phyloP scores from a whole-genome alignment of 306 rosid genomes.

The Sindora glabra region DNA sequence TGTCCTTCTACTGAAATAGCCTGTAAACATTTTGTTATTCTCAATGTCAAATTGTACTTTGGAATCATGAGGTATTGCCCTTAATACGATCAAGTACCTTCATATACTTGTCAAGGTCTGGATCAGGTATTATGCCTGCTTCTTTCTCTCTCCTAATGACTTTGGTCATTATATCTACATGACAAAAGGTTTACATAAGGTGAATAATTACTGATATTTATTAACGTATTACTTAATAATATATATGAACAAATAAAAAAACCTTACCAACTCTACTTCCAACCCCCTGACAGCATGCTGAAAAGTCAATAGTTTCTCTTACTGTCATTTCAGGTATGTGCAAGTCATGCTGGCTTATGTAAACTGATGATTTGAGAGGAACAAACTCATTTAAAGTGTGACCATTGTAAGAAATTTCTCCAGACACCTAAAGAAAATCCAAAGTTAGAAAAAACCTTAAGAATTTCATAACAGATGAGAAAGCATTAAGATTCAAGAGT shows the following conservation, averaged over 20 bases:
- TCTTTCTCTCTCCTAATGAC: constrained; percentile 39
- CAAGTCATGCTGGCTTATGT: constrained; percentile 71
- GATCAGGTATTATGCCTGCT: constrained; percentile 46
- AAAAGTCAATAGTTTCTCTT: constrained; percentile 80
- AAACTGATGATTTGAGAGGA: constrained; percentile 68
- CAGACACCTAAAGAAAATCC: constrained; percentile 36
- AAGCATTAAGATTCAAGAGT: too few relatives aligned
- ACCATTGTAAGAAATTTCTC: constrained; percentile 65
- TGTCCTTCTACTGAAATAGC: constrained; percentile 60
- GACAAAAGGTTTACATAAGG: neutral
- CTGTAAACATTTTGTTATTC: constrained; percentile 32
- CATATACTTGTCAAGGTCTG: constrained; percentile 55
- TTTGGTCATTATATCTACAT: constrained; percentile 39
- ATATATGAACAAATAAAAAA: constrained; percentile 7
- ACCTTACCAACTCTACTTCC: constrained; percentile 62
- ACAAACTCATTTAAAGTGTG: constrained; percentile 55
- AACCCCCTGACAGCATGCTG: constrained; percentile 76
- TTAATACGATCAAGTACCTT: constrained; percentile 37
- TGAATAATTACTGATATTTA: neutral
- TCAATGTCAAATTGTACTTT: neutral
- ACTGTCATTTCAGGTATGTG: constrained; percentile 83
- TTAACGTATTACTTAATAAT: neutral
- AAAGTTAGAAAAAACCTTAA: too few relatives aligned
- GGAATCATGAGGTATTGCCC: neutral
- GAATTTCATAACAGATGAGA: too few relatives aligned